phyloP scores from a whole-genome alignment of 257 asterid genomes.

The Solanum sitiens region DNA sequence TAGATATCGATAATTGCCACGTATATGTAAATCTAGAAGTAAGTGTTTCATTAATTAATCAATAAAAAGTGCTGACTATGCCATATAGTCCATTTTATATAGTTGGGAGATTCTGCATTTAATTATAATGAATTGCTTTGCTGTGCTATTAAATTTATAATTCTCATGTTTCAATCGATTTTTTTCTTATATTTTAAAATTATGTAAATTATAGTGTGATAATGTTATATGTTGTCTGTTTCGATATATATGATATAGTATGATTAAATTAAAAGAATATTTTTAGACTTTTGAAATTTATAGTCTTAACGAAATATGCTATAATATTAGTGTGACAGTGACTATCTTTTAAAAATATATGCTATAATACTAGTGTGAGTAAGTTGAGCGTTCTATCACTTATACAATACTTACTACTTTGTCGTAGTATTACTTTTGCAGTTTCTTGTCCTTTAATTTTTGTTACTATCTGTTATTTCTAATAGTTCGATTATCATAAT shows the following conservation, averaged over 20 bases:
- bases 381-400: not conserved
- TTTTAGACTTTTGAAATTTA: not conserved
- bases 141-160: not conserved
- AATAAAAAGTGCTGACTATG: not conserved
- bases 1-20: not conserved
- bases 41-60: not conserved
- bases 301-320: not conserved
- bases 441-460: not conserved
- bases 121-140: not conserved
- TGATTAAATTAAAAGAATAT: not conserved
- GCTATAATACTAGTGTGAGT: not conserved
- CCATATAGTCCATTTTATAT: not conserved
- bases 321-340: not conserved
- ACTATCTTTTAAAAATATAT: not conserved
- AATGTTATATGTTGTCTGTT: not conserved
- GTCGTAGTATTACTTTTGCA: not conserved
- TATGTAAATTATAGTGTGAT: not conserved
- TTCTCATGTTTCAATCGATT: not conserved
- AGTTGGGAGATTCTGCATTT: not conserved
- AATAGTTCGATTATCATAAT: not conserved
- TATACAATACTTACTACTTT: not conserved
- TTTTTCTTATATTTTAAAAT: not conserved
- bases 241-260: not conserved
- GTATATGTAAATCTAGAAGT: not conserved
- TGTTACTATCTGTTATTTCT: not conserved